These are phyloP conservation scores for Moricandia arvensis DNA, from an alignment of 345 rosid genomes.

Conservation along the genomic window DNA sequence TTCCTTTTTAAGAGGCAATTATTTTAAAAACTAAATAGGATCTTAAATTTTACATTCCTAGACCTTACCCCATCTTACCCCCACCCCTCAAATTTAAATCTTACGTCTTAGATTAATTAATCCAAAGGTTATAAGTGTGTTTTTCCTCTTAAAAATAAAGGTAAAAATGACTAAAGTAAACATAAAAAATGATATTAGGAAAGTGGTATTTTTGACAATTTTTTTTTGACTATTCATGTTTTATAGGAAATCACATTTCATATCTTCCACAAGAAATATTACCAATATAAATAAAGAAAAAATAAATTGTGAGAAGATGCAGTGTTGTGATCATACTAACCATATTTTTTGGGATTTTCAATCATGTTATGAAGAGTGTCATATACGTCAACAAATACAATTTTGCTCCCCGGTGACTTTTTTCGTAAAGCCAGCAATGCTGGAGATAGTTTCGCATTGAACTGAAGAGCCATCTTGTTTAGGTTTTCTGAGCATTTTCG, in stretches of 20 bases:
- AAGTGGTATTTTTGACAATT: too few relatives aligned
- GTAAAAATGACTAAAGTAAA: too few relatives aligned
- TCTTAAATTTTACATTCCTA: too few relatives aligned
- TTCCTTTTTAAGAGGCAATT: too few relatives aligned
- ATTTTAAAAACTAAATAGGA: too few relatives aligned
- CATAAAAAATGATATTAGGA: too few relatives aligned
- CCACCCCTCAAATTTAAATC: too few relatives aligned
- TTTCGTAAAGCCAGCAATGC: not conserved
- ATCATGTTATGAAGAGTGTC: slow-evolving; percentile 42
- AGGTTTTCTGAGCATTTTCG: not conserved
- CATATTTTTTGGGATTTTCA: slow-evolving; percentile 38
- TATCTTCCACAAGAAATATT: not conserved
- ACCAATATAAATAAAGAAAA: not conserved
- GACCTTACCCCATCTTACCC: too few relatives aligned
- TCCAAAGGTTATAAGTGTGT: too few relatives aligned
- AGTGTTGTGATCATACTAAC: slow-evolving; percentile 20
- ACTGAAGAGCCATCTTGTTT: slow-evolving; percentile 17
- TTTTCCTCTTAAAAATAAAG: too few relatives aligned
- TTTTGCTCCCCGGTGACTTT: slow-evolving; percentile 7
- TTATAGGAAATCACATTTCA: not conserved
- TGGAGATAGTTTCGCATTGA: slow-evolving; percentile 10
- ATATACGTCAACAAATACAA: slow-evolving; percentile 47
- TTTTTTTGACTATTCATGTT: not conserved
- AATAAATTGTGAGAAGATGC: not conserved
- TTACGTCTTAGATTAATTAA: too few relatives aligned